These are phyloP conservation scores for Venturia oleaginea DNA, from an alignment of 2,329 filamentous ascomycete species.

Conservation along the genomic window DNA sequence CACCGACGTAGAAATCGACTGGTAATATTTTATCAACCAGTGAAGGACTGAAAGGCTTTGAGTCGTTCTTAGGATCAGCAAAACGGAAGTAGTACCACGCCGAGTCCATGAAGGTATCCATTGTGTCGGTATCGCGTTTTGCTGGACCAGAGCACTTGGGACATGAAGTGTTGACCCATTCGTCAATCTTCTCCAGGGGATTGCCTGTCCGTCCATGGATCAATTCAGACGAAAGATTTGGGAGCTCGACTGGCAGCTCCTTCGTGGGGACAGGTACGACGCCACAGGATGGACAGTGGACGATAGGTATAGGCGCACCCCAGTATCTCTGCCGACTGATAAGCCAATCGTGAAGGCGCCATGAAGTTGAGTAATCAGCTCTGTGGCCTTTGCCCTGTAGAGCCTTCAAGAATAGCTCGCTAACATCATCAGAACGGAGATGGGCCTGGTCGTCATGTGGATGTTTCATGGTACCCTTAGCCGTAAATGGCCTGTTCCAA, in stretches of 20 bases:
- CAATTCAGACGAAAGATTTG: conserved; percentile 60
- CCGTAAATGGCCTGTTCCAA: conserved; percentile 43
- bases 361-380: conserved; percentile 58
- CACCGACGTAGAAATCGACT: conserved; percentile 82
- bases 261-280: conserved; percentile 67
- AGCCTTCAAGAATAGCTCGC: background rate
- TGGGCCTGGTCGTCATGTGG: background rate
- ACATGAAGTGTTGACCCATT: conserved; percentile 68
- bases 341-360: conserved; percentile 81
- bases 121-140: conserved; percentile 81
- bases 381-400: background rate
- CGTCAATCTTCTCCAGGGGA: conserved; percentile 59
- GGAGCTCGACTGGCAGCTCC: conserved; percentile 68
- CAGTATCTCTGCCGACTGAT: conserved; percentile 89
- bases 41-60: conserved; percentile 52
- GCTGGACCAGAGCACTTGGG: conserved; percentile 63
- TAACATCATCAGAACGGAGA: background rate
- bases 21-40: conserved; percentile 52
- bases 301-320: conserved; percentile 82
- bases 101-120: conserved; percentile 94
- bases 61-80: conserved; percentile 57
- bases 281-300: conserved; percentile 72
- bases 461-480: conserved; percentile 46
- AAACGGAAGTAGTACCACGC: conserved; percentile 90
- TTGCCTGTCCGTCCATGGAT: conserved; percentile 63